A percentile compares a stretch with the other conserved stretches of the same genome.
Conservation (phyloP, 306 rosid genomes). For the Datisca glomerata region DNA sequence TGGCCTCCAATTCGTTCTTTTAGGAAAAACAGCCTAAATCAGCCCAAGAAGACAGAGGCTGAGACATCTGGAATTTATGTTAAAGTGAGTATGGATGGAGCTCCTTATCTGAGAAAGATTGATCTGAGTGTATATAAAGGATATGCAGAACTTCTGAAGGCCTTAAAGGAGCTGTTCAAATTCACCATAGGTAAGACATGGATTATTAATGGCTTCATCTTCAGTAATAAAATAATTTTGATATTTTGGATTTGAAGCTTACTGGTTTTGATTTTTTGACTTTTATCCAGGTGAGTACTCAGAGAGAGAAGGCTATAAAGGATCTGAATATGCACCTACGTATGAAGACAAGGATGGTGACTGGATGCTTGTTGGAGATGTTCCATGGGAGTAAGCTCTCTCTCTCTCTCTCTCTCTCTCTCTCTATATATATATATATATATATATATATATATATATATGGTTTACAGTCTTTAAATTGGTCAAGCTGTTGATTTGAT, state of each 20-base stretch:
- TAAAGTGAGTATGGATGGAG: constrained; percentile 81
- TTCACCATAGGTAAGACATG: constrained; percentile 54
- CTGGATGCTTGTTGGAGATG: too few relatives aligned
- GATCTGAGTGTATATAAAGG: constrained; percentile 47
- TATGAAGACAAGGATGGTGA: too few relatives aligned
- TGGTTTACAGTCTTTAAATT: too few relatives aligned
- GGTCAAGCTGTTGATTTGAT: too few relatives aligned
- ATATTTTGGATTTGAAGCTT: background rate
- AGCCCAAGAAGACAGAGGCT: constrained; percentile 24
- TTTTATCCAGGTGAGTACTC: constrained; percentile 43
- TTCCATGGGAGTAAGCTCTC: too few relatives aligned
- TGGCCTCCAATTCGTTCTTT: too few relatives aligned
- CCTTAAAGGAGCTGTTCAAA: constrained; percentile 60
- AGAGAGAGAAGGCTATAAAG: constrained; percentile 73
- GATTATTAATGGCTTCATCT: too few relatives aligned
- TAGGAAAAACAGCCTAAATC: constrained; percentile 52
- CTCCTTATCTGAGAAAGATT: constrained; percentile 78
- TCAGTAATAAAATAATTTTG: too few relatives aligned
- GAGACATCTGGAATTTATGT: constrained; percentile 47
- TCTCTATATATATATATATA: too few relatives aligned
- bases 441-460: too few relatives aligned
- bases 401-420: too few relatives aligned
- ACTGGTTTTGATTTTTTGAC: constrained; percentile 3
- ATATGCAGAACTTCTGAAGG: constrained; percentile 48
- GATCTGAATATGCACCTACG: constrained; percentile 69